A percentile compares a stretch with the other conserved stretches of the same genome.
These are phyloP conservation scores for Leishmania lainsoni DNA, from an alignment of 208 protist genomes.

Conservation along the genomic window DNA sequence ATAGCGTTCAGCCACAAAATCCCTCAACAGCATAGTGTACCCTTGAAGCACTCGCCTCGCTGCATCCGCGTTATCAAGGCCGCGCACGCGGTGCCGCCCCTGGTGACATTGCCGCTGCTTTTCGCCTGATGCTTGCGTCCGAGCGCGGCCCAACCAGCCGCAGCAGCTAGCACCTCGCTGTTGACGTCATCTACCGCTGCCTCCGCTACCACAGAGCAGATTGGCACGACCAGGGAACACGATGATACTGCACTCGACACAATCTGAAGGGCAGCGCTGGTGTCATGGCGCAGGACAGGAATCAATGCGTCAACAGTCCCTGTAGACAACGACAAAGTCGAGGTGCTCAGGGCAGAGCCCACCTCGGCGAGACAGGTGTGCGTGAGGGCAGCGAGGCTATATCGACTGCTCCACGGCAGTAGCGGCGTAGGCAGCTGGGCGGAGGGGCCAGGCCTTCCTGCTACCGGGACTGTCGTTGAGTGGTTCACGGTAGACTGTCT, in stretches of 20 bases:
- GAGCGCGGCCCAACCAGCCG: slow-evolving; percentile 33
- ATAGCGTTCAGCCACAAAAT: slow-evolving; percentile 11
- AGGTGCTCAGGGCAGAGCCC: background rate
- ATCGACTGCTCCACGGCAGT: slow-evolving; percentile 31
- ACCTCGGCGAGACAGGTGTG: slow-evolving; percentile 26
- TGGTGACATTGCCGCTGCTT: background rate
- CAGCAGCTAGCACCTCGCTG: slow-evolving; percentile 24
- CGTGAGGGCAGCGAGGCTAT: slow-evolving; percentile 33
- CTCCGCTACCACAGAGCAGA: slow-evolving; percentile 42
- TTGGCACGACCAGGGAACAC: slow-evolving; percentile 30
- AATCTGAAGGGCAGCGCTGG: slow-evolving; percentile 21
- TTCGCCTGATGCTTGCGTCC: slow-evolving; percentile 25
- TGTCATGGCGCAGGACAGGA: slow-evolving; percentile 6
- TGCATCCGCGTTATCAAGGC: slow-evolving; percentile 27
- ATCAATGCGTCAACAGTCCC: background rate
- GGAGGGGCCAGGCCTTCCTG: background rate
- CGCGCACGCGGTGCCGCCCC: background rate
- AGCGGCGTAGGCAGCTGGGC: background rate
- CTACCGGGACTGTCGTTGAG: background rate
- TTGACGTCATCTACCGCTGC: slow-evolving; percentile 26
- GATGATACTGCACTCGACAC: slow-evolving; percentile 12
- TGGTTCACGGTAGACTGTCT: background rate
- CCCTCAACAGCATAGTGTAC: slow-evolving; percentile 20
- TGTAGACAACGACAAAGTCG: background rate
- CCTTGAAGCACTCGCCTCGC: slow-evolving; percentile 29